Evolutionary conservation across 371 early-diverging fungal genomes (phyloP), one percentile per base, ranked within the genome.

Genomic region (Smittium mucronatum): DNA sequence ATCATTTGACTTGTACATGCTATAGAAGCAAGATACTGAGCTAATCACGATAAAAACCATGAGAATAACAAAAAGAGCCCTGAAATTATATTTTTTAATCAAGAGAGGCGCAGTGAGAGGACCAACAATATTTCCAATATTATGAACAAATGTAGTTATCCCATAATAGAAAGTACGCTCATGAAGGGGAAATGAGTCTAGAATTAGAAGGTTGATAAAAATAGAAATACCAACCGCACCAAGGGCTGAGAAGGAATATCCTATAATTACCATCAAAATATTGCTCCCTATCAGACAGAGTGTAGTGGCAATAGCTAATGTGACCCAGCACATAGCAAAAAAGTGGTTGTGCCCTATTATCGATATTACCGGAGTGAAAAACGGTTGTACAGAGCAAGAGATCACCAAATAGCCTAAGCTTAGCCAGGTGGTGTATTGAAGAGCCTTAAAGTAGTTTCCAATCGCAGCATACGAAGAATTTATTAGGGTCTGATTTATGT

Each of bases 401-500:
- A 65, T 35, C 11, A n/a, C 34, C n/a, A 11, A 5, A 35, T 65
- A 65, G n/a, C 65, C 65, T 2, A 65, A 8, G 25, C 30, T 30
- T 30, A 65, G 30, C 65, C 65, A 65, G 25, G 32, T 2, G 25
- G n/a, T 8, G 25, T 31, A 21, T 15, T 65, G 2, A 11, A 30
- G 34, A 11, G 30, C 65, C 11, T 65, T 65, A 16, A 65, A 33
- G 25, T 65, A 11, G 65, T 65, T 65, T 21, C 30, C 65, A 28
- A 65, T 65, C n/a, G 34, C 35, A n/a, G 21, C 29, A n/a, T 8
- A 30, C 5, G 65, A 30, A 15, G 65, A 65, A 11, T 15, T 2
- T 8, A 35, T 35, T 2, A 65, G 65, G 25, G 28, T 30, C 33
- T 65, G 65, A n/a, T 65, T 65, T 30, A 65, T 65, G n/a, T 65